Conservation (phyloP, 805 yeast species). For the Saturnispora zaruensis region DNA sequence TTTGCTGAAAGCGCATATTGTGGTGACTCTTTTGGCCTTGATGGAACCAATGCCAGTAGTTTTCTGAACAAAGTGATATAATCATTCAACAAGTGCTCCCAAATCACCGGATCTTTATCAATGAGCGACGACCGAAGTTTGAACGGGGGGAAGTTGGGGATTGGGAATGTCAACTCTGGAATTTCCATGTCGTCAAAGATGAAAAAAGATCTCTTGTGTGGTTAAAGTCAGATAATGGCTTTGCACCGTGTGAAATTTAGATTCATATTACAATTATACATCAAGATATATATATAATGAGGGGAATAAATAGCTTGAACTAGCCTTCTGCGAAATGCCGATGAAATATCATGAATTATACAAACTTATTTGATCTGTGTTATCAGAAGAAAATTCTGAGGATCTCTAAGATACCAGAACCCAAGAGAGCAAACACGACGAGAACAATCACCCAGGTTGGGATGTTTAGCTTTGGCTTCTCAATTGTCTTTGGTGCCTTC, state of each 20-base stretch:
- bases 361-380: background rate
- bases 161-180: conserved; percentile 10
- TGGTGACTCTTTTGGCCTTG: conserved; percentile 17
- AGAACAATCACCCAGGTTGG: conserved; percentile 52
- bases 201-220: background rate
- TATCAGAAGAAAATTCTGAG: conserved; percentile 44
- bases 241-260: background rate
- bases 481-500: conserved; percentile 7
- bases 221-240: background rate
- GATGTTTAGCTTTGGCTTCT: conserved; percentile 22
- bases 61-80: conserved; percentile 47
- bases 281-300: background rate
- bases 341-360: background rate
- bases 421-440: conserved; percentile 57
- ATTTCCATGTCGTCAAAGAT: background rate
- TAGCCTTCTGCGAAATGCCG: background rate
- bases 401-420: conserved; percentile 75
- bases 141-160: conserved; percentile 56
- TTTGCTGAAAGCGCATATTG: conserved; percentile 35
- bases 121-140: conserved; percentile 65
- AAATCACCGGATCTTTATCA: conserved; percentile 77
- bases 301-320: background rate
- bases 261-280: conserved; percentile 1
- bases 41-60: conserved; percentile 27
- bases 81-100: conserved; percentile 64